Evolutionary conservation across 805 yeast species (phyloP), one percentile per base, ranked within the genome.

Genomic region (Candida schatavii): DNA sequence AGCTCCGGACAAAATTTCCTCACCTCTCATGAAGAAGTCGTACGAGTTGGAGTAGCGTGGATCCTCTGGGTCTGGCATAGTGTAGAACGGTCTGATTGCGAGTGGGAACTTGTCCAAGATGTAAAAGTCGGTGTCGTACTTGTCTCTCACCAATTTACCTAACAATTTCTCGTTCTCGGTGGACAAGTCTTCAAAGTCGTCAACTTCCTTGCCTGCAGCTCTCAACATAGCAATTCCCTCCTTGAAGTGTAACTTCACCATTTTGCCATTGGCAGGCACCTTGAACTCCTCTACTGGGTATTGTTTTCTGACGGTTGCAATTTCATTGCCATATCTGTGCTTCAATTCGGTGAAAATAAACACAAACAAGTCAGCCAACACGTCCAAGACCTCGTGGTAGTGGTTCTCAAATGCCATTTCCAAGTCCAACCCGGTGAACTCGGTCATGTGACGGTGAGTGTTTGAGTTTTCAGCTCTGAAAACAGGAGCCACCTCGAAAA

Each of bases 1-100:
- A 44, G 99, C 99, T 58, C 99, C 99, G n/a, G 97, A 88, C 54
- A 93, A 73, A 57, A 93, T 93, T 72, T 93, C 99, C 74, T 93
- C 99, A 63, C 99, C 99, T 75, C 99, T 85, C 99, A 93, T 93
- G 79, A 93, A 93, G 83, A 93, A 93, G 73, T 93, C 99, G 64
- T 91, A 93, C 17, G 98, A 91, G 80, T 93, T 93, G 49, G 98
- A 90, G 73, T 90, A 90, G 55, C 84, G 77, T 49, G 96, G 81
- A 70, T 93, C 90, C 58, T 81, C 84, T 15, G 98, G 77, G 64
- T 89, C 97, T 48, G 99, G 98, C 99, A 93, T 93, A 37, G 99
- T 93, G 79, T 93, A 93, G 80, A 93, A 93, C 44, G 99, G 99
- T 76, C 99, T 84, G 42, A 90, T 80, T 23, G 88, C 93, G 61